Percentiles rank a stretch among this genome's conserved stretches.
Conservation (phyloP, 2,329 filamentous ascomycete genomes). For the Aspergillus sp. region DNA sequence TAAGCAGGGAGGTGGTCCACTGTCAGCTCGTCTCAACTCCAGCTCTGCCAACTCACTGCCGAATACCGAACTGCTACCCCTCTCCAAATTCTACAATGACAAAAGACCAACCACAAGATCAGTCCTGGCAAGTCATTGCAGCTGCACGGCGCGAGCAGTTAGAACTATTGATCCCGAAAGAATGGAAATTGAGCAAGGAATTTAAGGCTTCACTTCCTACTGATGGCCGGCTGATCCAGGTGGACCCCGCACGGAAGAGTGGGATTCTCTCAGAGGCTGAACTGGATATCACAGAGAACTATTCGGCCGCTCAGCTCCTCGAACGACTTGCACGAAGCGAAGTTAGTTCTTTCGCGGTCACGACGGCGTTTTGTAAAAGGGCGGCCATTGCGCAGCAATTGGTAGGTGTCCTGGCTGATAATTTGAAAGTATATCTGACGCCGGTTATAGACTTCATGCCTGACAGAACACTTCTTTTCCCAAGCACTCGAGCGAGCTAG, state of each 20-base stretch:
- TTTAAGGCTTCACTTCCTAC: slow-evolving; percentile 6
- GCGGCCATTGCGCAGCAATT: slow-evolving; percentile 35
- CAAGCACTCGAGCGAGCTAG: slow-evolving; percentile 50
- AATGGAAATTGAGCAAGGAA: slow-evolving; percentile 30
- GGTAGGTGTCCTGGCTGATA: not conserved
- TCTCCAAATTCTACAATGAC: not conserved
- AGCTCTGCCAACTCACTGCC: not conserved
- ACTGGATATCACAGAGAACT: slow-evolving; percentile 49
- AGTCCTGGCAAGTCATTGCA: slow-evolving; percentile 21
- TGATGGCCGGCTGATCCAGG: slow-evolving; percentile 3
- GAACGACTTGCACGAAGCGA: slow-evolving; percentile 23
- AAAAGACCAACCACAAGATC: not conserved
- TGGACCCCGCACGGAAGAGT: slow-evolving; percentile 2
- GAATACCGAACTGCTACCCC: not conserved
- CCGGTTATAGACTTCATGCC: slow-evolving; percentile 39
- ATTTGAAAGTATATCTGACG: not conserved
- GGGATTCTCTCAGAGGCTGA: slow-evolving; percentile 50
- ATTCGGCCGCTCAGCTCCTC: slow-evolving; percentile 37
- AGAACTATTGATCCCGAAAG: slow-evolving; percentile 29
- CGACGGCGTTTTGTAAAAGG: slow-evolving; percentile 47
- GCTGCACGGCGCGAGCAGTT: slow-evolving; percentile 27
- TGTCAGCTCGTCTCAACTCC: too few relatives aligned
- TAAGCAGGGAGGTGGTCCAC: not conserved
- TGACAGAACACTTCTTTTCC: slow-evolving; percentile 56
- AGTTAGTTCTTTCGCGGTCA: slow-evolving; percentile 42